Evolutionary conservation across 768 basidiomycete species (phyloP).

Genomic region (Suillus variegatus): DNA sequence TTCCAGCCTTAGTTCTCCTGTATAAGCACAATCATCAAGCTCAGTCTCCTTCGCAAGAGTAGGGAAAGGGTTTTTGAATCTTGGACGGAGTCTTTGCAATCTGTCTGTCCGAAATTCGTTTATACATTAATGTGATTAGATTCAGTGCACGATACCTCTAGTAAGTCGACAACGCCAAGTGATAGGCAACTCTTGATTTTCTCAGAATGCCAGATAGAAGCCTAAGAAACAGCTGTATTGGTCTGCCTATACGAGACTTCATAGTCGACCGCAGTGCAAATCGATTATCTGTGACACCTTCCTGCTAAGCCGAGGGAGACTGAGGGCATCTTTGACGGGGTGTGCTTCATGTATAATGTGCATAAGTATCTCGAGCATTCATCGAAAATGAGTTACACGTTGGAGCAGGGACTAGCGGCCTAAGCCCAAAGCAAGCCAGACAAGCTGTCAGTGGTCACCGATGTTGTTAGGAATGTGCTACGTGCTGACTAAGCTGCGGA

Average conservation of each 20-base stretch:
- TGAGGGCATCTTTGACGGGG: neutral
- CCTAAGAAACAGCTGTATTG: neutral
- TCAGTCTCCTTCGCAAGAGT: constrained; percentile 21
- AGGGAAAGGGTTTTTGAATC: constrained; percentile 25
- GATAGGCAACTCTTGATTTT: constrained; percentile 79
- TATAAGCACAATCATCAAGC: neutral
- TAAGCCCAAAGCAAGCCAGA: too few species aligned
- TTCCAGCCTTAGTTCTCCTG: neutral
- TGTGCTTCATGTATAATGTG: neutral
- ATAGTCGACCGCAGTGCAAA: constrained; percentile 76
- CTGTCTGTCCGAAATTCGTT: constrained; percentile 64
- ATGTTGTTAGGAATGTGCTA: too few species aligned
- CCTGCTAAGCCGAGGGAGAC: neutral
- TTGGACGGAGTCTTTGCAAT: constrained; percentile 75
- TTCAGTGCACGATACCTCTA: constrained; percentile 71
- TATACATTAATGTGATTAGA: constrained; percentile 57
- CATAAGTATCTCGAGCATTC: neutral
- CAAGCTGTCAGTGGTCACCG: too few species aligned
- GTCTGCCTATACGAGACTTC: neutral
- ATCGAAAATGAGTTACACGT: neutral
- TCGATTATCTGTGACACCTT: constrained; percentile 65
- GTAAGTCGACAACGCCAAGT: constrained; percentile 62
- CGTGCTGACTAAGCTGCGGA: too few species aligned
- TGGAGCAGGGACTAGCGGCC: too few species aligned
- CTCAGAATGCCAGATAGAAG: constrained; percentile 60